Base-by-base conservation (phyloP, 306 rosid species). In the Elaeagnus macrophylla region DNA sequence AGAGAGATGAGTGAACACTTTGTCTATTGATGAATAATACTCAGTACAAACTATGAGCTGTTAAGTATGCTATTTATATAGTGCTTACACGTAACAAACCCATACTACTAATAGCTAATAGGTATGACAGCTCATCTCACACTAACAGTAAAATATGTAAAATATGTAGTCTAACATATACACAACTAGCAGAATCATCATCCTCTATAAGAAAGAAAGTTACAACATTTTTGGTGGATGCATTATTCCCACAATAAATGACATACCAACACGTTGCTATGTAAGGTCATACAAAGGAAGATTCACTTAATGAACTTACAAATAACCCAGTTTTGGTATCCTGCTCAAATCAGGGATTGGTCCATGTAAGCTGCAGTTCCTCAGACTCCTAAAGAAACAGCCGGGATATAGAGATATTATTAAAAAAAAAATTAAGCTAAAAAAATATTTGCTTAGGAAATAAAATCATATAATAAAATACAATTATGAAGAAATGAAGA, bases 301-400 rank as follows among this genome's bases (percentile, higher is more conserved):
- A 54, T 56, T 55, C 54, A 51, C 40, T 57, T 53, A 69, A 40
- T 47, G 40, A 50, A 61, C 56, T 51, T 39, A 61, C 67, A 61
- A 51, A 40, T 61, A 61, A 61, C 67, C 67, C 39, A 61, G 40
- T 0, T 59, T 19, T 20, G 57, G 67, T 18, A 61, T 61, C 43
- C 67, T 18, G 67, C 67, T 61, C 25, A 93, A 68, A 79, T 93
- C 83, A 57, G 99, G 99, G 62, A 93, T 53, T n/a, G 79, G 81
- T 57, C 99, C 99, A 66, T 59, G 77, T 73, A 93, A 75, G 60
- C 9, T 73, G 83, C 96, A 93, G 71, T 84, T 88, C 76, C 95
- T 75, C 56, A 93, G 82, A 56, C 95, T 84, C 95, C 99, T 93
- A 51, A 7, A 71, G 53, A 56, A 60, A 48, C 60, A 72, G 73